These are phyloP conservation scores for Phaeosphaeriaceae sp. DNA, from an alignment of 2,329 filamentous ascomycete species.

Conservation along the genomic window DNA sequence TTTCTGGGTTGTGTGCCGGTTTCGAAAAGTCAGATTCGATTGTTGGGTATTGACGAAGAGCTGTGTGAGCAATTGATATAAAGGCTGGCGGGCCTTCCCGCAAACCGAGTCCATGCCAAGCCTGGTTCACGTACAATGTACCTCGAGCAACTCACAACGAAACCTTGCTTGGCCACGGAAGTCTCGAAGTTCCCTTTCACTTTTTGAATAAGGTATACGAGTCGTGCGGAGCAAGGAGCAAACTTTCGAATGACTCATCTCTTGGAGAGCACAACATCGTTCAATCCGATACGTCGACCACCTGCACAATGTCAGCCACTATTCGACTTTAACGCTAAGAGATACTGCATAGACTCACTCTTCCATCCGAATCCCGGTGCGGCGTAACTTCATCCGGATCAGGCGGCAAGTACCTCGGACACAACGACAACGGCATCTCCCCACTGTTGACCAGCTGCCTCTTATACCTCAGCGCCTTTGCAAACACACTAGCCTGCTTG, in stretches of 20 bases:
- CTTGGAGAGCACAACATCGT: not conserved
- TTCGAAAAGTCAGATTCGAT: not conserved
- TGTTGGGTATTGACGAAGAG: not conserved
- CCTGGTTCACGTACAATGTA: not conserved
- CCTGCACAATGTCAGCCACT: not conserved
- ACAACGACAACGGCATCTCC: slow-evolving; percentile 8
- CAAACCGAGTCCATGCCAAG: not conserved
- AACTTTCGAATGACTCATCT: no score
- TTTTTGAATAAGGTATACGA: no score
- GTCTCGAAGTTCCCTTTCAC: no score
- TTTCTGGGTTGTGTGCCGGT: not conserved
- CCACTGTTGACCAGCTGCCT: slow-evolving; percentile 14
- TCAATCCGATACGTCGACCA: not conserved
- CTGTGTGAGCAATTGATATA: not conserved
- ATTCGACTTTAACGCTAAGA: not conserved
- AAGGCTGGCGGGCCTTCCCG: not conserved
- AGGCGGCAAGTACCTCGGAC: slow-evolving; percentile 21
- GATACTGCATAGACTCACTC: not conserved
- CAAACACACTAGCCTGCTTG: slow-evolving; percentile 41
- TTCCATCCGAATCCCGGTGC: not conserved
- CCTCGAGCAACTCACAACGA: not conserved
- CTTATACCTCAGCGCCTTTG: slow-evolving; percentile 29
- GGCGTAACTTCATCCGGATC: not conserved
- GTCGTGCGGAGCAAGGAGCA: no score
- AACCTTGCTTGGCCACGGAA: not conserved